Percentiles rank a stretch among this genome's conserved stretches.
phyloP scores from a whole-genome alignment of 2,329 filamentous ascomycete species.

The Aspergillus sp. region DNA sequence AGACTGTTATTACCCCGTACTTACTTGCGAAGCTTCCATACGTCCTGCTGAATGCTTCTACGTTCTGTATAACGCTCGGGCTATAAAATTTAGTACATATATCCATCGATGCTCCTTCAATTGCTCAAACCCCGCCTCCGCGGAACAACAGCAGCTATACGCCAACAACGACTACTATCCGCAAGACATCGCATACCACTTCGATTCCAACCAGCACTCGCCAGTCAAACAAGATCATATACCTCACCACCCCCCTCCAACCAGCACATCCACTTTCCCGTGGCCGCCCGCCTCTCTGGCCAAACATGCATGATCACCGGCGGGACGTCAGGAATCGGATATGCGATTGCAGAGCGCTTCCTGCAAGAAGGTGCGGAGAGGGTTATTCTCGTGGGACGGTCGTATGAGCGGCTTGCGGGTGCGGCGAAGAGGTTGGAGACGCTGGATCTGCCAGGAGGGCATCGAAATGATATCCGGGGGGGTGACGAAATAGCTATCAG shows the following conservation, averaged over 20 bases:
- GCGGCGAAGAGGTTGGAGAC: slow-evolving; percentile 25
- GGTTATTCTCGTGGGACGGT: slow-evolving; percentile 54
- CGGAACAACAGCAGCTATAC: neutral
- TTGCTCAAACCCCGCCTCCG: neutral
- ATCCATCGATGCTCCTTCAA: neutral
- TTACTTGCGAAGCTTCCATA: no score
- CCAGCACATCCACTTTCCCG: slow-evolving; percentile 4
- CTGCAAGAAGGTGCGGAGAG: slow-evolving; percentile 52
- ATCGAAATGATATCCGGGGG: neutral
- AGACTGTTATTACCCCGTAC: no score
- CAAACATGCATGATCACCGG: slow-evolving; percentile 55
- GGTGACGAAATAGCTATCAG: slow-evolving; percentile 10
- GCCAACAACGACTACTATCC: neutral
- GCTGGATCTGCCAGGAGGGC: neutral
- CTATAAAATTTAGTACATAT: no score
- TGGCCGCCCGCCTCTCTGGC: slow-evolving; percentile 21
- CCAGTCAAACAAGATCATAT: no score
- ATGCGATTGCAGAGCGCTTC: slow-evolving; percentile 59
- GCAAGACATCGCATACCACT: no score
- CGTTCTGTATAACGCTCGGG: no score
- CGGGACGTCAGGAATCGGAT: slow-evolving; percentile 62
- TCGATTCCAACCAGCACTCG: no score
- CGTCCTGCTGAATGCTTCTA: neutral
- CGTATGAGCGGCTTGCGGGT: slow-evolving; percentile 37
- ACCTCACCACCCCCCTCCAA: no score